Base-by-base conservation (phyloP, 306 rosid genomes). In the Vigna nakashimae region DNA sequence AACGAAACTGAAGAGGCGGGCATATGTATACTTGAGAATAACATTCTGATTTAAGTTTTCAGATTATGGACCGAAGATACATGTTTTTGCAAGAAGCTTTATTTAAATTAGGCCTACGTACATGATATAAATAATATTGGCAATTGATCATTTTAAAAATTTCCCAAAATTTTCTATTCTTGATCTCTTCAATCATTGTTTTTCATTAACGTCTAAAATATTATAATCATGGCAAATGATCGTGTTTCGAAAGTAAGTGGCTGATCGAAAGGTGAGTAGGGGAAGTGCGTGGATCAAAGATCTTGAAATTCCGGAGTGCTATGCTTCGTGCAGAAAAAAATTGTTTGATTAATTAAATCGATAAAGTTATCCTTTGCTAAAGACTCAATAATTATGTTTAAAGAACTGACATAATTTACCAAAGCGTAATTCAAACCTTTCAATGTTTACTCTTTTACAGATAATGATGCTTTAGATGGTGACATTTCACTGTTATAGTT, bases 211-310 rank as follows among this genome's bases (percentile, higher is more conserved):
- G 32, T 58, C 15, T 60, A 14, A 60, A 30, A 55, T 30, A 60
- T 30, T 30, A 30, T 59, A 30, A 34, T 14, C 10, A 14, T 56
- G 77, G 5, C 13, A 53, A 36, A 17, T 71, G 11, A 38, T 55
- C 14, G 5, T 53, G 52, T 71, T 71, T 71, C 12, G 15, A 12
- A 60, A 60, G 65, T 26, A 71, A 52, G 32, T 52, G 48, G 30
- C 9, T 0, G 34, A 17, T n/a, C 17, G 34, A 52, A n/a, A 15
- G 71, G 71, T 42, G 28, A 14, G 26, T 9, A 20, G 7, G 65
- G 22, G 17, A 66, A 67, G 38, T 9, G 38, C 24, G 67, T 32
- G 48, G 46, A 9, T 18, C 69, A 64, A n/a, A 64, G 46, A 15
- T 62, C 22, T 15, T 7, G 13, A 15, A 62, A 62, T 26, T 59